Evolutionary conservation across 2,329 filamentous ascomycete genomes (phyloP), one percentile per base, ranked within the genome.

Genomic region (Xylaria sp.): DNA sequence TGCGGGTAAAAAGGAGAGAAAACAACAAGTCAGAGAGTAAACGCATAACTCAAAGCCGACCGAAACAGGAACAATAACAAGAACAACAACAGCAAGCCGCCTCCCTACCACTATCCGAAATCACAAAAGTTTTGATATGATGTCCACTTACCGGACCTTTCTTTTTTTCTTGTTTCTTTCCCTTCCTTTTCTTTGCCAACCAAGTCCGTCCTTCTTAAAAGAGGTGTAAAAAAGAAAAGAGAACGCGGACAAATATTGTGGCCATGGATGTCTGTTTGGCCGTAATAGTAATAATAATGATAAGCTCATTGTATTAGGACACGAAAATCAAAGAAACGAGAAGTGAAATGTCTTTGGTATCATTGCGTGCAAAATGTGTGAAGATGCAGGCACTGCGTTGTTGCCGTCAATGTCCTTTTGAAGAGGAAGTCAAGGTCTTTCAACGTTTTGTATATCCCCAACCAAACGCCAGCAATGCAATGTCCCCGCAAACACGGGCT

Each of bases 381-480:
- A 74, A 74, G 59, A 73, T 64, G 71, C 69, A 76, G 70, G 74
- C 73, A 72, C 68, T 69, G 71, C 64, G 62, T 67, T 66, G 60
- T 67, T 66, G 68, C 66, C 66, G 66, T 72, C 62, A 68, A 64
- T 56, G 51, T 64, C 70, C 73, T 72, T 72, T 71, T 61, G 41
- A 66, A 68, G 54, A 67, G 56, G 67, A 36, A 36, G 18, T 33
- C 36, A 72, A 72, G 60, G 68, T 76, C 73, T 71, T 71, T 74
- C 39, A 64, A 66, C 62, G 59, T 71, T 77, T 72, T 77, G 72
- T 77, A 75, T 76, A 74, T 73, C 64, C 75, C 75, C 46, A 36
- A 73, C 68, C 71, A 75, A 77, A 77, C 75, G 75, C 67, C 71
- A 74, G 67, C 74, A 75, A 77, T 77, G 75, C 75, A 76, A 73